Evolutionary conservation across 495 filamentous ascomycete species (phyloP), one percentile per base, ranked within the genome.

Genomic region (Tuber indicum): DNA sequence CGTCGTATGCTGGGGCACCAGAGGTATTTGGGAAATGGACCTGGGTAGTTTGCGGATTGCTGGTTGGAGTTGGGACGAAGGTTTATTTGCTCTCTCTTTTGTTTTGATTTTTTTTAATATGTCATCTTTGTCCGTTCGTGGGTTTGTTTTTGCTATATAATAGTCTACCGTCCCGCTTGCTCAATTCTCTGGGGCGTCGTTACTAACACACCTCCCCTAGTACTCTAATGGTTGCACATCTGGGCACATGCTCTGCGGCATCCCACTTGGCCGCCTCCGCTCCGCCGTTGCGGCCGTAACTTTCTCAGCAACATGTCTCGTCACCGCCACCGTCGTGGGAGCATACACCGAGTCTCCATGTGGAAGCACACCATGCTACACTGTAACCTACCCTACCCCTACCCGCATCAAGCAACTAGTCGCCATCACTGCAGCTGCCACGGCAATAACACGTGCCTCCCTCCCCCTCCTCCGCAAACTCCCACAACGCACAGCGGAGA

Each of bases 221-320:
- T 78, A 75, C 78, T 87, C 86, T 36, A 85, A 85, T 70, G 89
- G 89, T 42, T 90, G 89, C 77, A 90, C 89, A 19, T 89, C 88
- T 2, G 89, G 89, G 45, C 89, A 91, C 80, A 89, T 91, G 86
- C 86, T 91, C 47, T 89, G 88, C 76, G 89, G 89, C 0, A 75
- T 90, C 8, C 86, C 88, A 0, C 87, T 87, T 45, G 83, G 88
- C 23, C 88, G 86, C 5, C 78, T 84, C 32, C 87, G 88, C 66
- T 89, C 88, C 14, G 71, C 89, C 16, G 86, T 87, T 71, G 87
- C 89, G 49, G 88, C 88, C 0, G 85, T 83, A 10, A 83, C 86
- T n/a, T 90, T 91, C 85, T 90, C 89, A 83, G 85, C 85, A 1
- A 82, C 86, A 0, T 88, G 87, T 26, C 72, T 89, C 6, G 52